Evolutionary conservation across 2,329 filamentous ascomycete genomes (phyloP), one percentile per base, ranked within the genome.

Genomic region (Thelonectria discophora): DNA sequence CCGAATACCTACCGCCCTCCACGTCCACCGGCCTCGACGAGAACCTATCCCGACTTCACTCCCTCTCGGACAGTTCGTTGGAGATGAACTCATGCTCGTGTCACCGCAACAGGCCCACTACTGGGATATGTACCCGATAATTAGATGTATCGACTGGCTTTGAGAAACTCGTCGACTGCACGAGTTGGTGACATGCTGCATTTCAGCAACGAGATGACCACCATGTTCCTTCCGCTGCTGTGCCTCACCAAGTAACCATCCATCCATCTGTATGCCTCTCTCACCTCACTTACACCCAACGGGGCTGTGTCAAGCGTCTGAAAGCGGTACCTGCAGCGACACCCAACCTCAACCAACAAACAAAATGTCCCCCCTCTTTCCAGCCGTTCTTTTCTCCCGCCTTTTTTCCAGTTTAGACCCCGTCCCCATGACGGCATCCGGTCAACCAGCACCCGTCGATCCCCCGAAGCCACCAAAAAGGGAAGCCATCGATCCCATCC

Each of bases 281-380:
- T 11, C 37, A 13, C 13, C n/a, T 37, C 62, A 67, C 68, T 69
- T 66, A 69, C 62, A 65, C 65, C 43, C 43, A 58, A 63, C 58
- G 32, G 60, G 53, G 32, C 32, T 40, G n/a, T 3, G 18, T 37
- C 15, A 27, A 27, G 24, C 24, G 20, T 17, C n/a, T n/a, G 21
- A 27, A 18, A 32, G 42, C 17, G 30, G 52, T 60, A 60, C 58
- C 52, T 60, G 52, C 52, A 37, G 52, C 52, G 15, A 60, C n/a
- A 2, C 8, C 27, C 39, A n/a, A n/a, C 32, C 40, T 30, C 27
- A 30, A 30, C 27, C 27, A 30, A 30, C 27, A 30, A 30, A 10
- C 27, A 7, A 7, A 24, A 24, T 24, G 21, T 24, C 6, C 21
- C 21, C 21, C 21, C 3, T 24, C 21, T 24, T 6, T 24, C 21